Evolutionary conservation across 768 basidiomycete genomes (phyloP), one percentile per base, ranked within the genome.

Genomic region (Rhizopogon vinicolor): DNA sequence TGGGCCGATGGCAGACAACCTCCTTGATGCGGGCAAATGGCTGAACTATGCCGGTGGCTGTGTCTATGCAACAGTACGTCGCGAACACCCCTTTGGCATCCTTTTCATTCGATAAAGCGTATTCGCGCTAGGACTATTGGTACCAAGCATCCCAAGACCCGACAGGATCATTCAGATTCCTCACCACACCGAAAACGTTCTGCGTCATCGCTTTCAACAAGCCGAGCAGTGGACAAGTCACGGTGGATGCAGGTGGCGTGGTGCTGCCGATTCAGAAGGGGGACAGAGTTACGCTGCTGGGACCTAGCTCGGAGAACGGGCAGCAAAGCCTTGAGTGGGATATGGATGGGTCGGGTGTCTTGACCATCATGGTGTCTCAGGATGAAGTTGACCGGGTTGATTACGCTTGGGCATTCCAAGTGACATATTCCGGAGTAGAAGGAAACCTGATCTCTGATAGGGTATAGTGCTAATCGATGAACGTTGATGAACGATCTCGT

Each of bases 1-100:
- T 42, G 67, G 66, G 7, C 74, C 79, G 0, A 79, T 81, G 75
- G 67, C 64, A 41, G 60, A 78, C 2, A 75, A 76, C 39, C 69
- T 84, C 31, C 70, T 77, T 5, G 78, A 73, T n/a, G 78, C 79
- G 16, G 83, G 82, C 0, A 59, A 56, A 42, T 84, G 82, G 83
- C 66, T 84, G 52, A 68, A 73, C 41, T 74, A 76, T 43, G 73
- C 77, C 2, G 80, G 82, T 13, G 67, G 72, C 1, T 84, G 81
- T 37, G 72, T 84, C 7, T 84, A 82, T 51, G 74, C 71, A 29
- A 82, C 82, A 5, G 82, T 80, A 56, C 12, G 76, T 69, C 1
- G 28, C 52, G 13, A 46, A 5, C 7, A 4, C 1, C 2, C 37
- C 16, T 8, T 25, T 18, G 33, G 31, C 18, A 16, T 13, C 16